phyloP scores from a whole-genome alignment of 176 grass and related monocot genomes.

The Pontederia paniculata region DNA sequence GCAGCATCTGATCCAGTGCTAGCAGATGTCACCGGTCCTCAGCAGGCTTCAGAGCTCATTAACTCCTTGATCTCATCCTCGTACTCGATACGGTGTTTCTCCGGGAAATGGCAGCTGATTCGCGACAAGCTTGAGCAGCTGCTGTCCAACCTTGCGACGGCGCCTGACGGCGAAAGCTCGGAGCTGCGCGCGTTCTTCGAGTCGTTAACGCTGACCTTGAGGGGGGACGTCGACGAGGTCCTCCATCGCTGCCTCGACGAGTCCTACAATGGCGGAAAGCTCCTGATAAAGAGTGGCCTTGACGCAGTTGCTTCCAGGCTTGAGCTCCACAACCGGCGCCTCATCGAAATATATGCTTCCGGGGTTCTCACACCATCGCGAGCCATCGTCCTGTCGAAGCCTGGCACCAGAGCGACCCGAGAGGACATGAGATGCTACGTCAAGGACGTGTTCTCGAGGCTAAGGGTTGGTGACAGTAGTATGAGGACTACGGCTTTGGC shows the following conservation, averaged over 20 bases:
- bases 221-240: neutral
- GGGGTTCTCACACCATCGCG: neutral
- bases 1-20: neutral
- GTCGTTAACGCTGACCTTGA: neutral
- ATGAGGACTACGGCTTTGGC: conserved; percentile 32
- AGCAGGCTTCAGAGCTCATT: neutral
- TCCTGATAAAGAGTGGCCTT: conserved; percentile 5
- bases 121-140: conserved; percentile 11
- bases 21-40: neutral
- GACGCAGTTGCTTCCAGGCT: neutral
- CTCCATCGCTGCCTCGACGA: neutral
- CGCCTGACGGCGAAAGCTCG: neutral
- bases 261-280: conserved; percentile 1
- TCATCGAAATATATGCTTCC: neutral
- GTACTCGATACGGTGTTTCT: conserved; percentile 1
- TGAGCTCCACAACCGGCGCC: neutral
- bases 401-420: conserved; percentile 25
- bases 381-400: conserved; percentile 53
- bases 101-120: conserved; percentile 5
- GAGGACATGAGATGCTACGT: conserved; percentile 67
- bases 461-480: conserved; percentile 40
- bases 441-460: conserved; percentile 66
- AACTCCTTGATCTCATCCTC: neutral
- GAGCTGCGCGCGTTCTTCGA: neutral
- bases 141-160: neutral